Conservation (phyloP, 371 early-diverging fungal species). For the Dinochytrium kinnereticum region DNA sequence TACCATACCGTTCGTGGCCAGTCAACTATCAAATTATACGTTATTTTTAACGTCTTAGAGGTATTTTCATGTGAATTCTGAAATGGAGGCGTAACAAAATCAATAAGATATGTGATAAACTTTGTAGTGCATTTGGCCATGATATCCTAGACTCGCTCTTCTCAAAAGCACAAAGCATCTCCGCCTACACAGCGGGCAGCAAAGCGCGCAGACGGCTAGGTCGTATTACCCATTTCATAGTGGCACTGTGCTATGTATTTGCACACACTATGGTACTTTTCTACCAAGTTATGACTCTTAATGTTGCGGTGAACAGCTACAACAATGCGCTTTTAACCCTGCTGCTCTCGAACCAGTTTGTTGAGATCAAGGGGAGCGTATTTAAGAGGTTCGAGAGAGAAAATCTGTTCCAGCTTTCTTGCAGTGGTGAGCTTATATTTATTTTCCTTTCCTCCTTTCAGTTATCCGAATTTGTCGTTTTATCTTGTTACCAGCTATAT, state of each 20-base stretch:
- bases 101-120: constrained; percentile 80
- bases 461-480: constrained; percentile 8
- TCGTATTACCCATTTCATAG: constrained; percentile 61
- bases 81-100: too few relatives aligned
- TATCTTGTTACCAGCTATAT: too few relatives aligned
- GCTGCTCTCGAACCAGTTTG: constrained; percentile 96
- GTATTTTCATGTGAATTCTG: constrained; percentile 44
- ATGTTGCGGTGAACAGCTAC: constrained; percentile 95
- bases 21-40: constrained; percentile 93
- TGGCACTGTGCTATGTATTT: constrained; percentile 83
- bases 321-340: constrained; percentile 90
- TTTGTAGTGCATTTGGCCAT: constrained; percentile 91
- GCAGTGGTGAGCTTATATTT: constrained; percentile 67
- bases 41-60: constrained; percentile 95
- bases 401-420: constrained; percentile 92
- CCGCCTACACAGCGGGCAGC: constrained; percentile 1
- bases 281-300: constrained; percentile 93
- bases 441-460: not conserved
- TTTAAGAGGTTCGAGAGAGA: constrained; percentile 96
- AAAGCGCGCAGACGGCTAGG: constrained; percentile 32
- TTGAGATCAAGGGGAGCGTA: constrained; percentile 95
- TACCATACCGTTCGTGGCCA: constrained; percentile 97
- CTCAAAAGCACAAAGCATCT: constrained; percentile 51
- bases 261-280: constrained; percentile 89
- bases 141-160: constrained; percentile 94